Conservation (phyloP, 2,329 filamentous ascomycete species). For the Elsinoe perseae region DNA sequence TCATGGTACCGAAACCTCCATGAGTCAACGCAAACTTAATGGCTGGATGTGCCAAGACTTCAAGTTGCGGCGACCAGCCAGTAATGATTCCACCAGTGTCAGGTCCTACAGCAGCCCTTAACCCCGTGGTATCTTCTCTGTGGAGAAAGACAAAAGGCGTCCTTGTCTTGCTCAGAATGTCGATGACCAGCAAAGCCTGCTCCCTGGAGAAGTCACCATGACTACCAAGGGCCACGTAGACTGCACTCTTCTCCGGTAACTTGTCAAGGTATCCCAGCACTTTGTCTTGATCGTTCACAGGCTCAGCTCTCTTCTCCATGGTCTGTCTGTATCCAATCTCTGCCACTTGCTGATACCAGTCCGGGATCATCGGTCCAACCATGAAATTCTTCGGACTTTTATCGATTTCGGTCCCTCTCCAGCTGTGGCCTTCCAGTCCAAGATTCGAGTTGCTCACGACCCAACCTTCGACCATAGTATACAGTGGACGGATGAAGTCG, state of each 20-base stretch:
- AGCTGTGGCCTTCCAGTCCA: not conserved
- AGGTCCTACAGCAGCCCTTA: not conserved
- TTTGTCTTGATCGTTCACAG: not conserved
- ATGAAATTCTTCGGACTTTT: not conserved
- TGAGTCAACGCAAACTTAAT: conserved; percentile 2
- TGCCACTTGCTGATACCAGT: not conserved
- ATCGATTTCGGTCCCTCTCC: not conserved
- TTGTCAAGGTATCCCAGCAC: not conserved
- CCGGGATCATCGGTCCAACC: conserved; percentile 1
- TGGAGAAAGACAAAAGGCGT: not conserved
- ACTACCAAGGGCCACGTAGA: conserved; percentile 1
- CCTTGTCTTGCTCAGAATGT: not conserved
- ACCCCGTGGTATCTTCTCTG: not conserved
- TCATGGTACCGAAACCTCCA: conserved; percentile 5
- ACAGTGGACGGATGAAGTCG: not conserved
- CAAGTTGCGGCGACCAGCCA: not conserved
- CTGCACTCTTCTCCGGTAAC: not conserved
- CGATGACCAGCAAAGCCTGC: not conserved
- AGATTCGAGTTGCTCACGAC: not conserved
- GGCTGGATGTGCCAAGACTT: conserved; percentile 6
- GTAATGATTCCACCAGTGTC: not conserved
- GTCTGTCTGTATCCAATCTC: not conserved
- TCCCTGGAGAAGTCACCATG: conserved; percentile 2
- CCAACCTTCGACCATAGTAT: not conserved
- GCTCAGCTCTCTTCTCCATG: not conserved